phyloP scores from a whole-genome alignment of 1,139 yeast genomes.

The Taiozyma sp. region DNA sequence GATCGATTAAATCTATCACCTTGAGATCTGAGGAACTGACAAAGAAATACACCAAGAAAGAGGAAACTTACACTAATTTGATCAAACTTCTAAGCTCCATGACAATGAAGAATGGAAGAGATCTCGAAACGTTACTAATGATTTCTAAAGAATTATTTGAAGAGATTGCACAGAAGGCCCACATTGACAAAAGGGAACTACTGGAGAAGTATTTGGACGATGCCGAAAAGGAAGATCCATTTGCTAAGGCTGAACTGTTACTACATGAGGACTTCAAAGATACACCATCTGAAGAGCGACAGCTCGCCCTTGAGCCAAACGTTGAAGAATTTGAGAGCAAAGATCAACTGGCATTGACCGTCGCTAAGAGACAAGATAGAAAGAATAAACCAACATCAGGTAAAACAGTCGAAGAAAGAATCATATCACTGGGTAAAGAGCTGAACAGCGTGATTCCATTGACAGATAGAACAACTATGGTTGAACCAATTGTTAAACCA shows the following conservation, averaged over 20 bases:
- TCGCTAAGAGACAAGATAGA: constrained; percentile 11
- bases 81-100: constrained; percentile 5
- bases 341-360: neutral
- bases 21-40: constrained; percentile 20
- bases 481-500: constrained; percentile 6
- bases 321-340: neutral
- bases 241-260: neutral
- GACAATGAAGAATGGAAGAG: constrained; percentile 5
- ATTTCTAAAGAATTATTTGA: constrained; percentile 14
- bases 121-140: constrained; percentile 6
- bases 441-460: constrained; percentile 20
- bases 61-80: constrained; percentile 3
- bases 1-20: constrained; percentile 22
- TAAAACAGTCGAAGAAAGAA: constrained; percentile 15
- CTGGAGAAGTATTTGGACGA: constrained; percentile 9
- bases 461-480: constrained; percentile 13
- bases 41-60: constrained; percentile 12
- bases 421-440: constrained; percentile 17
- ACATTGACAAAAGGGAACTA: constrained; percentile 12
- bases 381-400: neutral
- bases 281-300: neutral
- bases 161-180: constrained; percentile 10
- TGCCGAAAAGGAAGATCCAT: constrained; percentile 1
- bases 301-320: neutral
- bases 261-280: neutral